Evolutionary conservation across 495 filamentous ascomycete genomes (phyloP).

Genomic region (Xylaria castorea): DNA sequence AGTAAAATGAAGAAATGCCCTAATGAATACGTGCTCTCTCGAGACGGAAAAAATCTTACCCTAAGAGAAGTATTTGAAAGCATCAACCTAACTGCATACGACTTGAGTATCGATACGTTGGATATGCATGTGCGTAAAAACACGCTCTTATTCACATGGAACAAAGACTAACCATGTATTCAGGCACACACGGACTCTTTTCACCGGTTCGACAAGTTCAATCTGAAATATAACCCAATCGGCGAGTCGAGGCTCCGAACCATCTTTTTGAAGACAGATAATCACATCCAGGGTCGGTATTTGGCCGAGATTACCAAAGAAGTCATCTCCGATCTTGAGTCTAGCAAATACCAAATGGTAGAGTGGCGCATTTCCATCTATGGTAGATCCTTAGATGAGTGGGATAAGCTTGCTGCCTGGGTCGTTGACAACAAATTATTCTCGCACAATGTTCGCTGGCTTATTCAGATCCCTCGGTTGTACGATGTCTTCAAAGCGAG

Average conservation of each 20-base stretch:
- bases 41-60: slow-evolving; percentile 92
- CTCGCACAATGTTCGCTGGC: slow-evolving; percentile 96
- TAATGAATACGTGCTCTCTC: slow-evolving; percentile 89
- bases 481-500: slow-evolving; percentile 95
- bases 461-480: slow-evolving; percentile 92
- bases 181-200: slow-evolving; percentile 97
- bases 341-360: slow-evolving; percentile 99
- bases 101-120: slow-evolving; percentile 96
- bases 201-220: slow-evolving; percentile 99
- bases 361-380: slow-evolving; percentile 99
- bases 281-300: slow-evolving; percentile 94
- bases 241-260: slow-evolving; percentile 93
- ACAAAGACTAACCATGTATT: slow-evolving; percentile 1
- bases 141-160: slow-evolving; percentile 19
- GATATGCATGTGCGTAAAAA: slow-evolving; percentile 86
- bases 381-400: slow-evolving; percentile 88
- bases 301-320: slow-evolving; percentile 97
- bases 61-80: slow-evolving; percentile 94
- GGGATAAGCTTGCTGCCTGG: slow-evolving; percentile 98
- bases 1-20: slow-evolving; percentile 98
- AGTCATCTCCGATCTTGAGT: slow-evolving; percentile 96
- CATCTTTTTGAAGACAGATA: slow-evolving; percentile 98
- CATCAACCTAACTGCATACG: slow-evolving; percentile 95
- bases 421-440: slow-evolving; percentile 99
- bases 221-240: slow-evolving; percentile 97